Evolutionary conservation across 2,329 filamentous ascomycete species (phyloP), one percentile per base, ranked within the genome.

Genomic region (Podosphaera xanthii): DNA sequence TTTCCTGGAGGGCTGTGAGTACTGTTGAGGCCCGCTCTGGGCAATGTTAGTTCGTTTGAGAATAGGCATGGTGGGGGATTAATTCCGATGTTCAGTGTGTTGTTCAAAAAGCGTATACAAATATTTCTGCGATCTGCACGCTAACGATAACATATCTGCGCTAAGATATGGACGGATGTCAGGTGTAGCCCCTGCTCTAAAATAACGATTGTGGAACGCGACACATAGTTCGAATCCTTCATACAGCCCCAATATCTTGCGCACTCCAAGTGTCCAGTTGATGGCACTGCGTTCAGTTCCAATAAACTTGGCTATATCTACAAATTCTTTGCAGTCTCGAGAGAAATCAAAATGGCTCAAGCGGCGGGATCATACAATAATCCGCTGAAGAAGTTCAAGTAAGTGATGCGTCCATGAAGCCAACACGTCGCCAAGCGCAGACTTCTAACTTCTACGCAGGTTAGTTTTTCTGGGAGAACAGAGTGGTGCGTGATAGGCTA

Each of bases 371-470:
- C 87, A 64, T 98, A 97, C 79, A 96, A 94, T 73, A 97, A 97
- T 78, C 92, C 92, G 69, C 78, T 98, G 75, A 98, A 98, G 86
- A 98, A 98, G 75, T 98, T 97, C 85, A 98, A 98, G 90, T 96
- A 77, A 61, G 74, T 60, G 59, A 12, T 34, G 49, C 22, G 40
- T 30, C 31, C 30, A 54, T 8, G 34, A 30, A 33, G 7, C 6
- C 31, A 14, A 6, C 4, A 22, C 12, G n/a, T 44, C 3, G 10
- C 10, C 10, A 3, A 44, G 40, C 40, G 9, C 10, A 31, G 31
- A 22, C 38, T 55, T 60, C 66, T 68, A 59, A 69, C 57, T 50
- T 10, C 46, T 33, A 58, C 62, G 60, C 67, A 95, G 90, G 76
- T 76, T 98, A 73, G 92, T 98, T 66, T 98, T 98, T 73, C 76